Conservation (phyloP, 257 asterid genomes). For the Lycium ferocissimum region DNA sequence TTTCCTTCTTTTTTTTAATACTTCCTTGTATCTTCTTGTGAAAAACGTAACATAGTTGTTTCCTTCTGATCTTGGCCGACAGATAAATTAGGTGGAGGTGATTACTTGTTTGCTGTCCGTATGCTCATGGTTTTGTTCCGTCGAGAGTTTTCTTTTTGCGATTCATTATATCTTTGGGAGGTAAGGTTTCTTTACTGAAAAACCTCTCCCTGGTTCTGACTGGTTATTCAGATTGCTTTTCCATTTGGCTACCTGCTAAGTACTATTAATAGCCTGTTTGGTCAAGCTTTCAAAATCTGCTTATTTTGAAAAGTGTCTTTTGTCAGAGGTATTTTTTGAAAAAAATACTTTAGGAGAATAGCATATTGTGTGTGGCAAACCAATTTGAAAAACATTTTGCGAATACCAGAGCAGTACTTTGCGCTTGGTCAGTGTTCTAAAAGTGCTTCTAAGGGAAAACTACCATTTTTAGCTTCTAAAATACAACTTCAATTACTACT, state of each 20-base stretch:
- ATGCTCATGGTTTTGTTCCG: conserved; percentile 99
- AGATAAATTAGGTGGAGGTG: conserved; percentile 93
- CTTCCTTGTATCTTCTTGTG: not conserved
- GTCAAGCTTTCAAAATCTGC: no score
- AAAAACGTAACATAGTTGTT: not conserved
- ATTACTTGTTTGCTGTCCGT: conserved; percentile 90
- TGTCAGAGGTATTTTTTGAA: no score
- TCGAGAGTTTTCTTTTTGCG: conserved; percentile 91
- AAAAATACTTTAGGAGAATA: no score
- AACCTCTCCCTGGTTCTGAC: not conserved
- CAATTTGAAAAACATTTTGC: no score
- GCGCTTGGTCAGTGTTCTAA: no score
- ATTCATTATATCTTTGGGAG: conserved; percentile 97
- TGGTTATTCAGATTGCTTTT: not conserved
- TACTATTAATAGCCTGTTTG: no score
- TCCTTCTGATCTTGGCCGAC: conserved; percentile 43
- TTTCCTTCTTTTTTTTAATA: not conserved
- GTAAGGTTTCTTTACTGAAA: conserved; percentile 43
- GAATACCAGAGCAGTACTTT: no score
- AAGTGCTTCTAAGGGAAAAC: no score
- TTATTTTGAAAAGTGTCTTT: no score
- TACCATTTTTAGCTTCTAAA: no score
- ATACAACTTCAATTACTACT: no score
- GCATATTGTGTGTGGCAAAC: no score
- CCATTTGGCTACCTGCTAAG: not conserved